Percentiles rank a stretch among this genome's conserved stretches.
Evolutionary conservation across 2,329 filamentous ascomycete species (phyloP).

Genomic region (Pseudohalonectria lignicola): DNA sequence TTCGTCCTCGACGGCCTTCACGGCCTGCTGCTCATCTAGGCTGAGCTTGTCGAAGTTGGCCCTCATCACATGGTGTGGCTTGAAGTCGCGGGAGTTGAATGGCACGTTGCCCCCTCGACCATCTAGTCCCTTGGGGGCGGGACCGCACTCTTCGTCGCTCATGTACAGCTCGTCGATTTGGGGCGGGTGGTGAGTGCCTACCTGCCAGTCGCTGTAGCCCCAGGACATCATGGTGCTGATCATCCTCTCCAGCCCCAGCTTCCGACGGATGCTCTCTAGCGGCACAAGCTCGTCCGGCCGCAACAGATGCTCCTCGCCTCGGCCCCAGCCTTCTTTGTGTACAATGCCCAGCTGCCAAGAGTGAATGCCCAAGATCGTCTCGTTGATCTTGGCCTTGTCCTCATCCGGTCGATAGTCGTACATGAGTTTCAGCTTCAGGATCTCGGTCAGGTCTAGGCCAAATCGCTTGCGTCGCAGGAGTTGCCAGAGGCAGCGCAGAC

Average conservation of each 20-base stretch:
- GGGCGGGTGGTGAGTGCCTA: constrained; percentile 38
- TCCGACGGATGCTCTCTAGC: constrained; percentile 40
- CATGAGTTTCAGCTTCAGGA: constrained; percentile 44
- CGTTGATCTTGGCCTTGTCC: constrained; percentile 7
- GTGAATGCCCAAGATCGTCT: constrained; percentile 38
- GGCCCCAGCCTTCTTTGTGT: constrained; percentile 47
- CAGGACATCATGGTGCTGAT: constrained; percentile 45
- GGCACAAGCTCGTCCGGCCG: constrained; percentile 49
- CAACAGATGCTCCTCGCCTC: constrained; percentile 30
- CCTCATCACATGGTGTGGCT: constrained; percentile 31
- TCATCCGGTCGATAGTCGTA: constrained; percentile 36
- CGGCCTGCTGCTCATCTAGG: constrained; percentile 21
- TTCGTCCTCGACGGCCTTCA: constrained; percentile 19
- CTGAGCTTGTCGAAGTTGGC: constrained; percentile 28
- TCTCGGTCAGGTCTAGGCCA: constrained; percentile 30
- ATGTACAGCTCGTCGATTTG: constrained; percentile 39
- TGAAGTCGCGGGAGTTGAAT: constrained; percentile 24
- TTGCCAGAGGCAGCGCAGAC: constrained; percentile 43
- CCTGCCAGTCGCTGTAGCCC: constrained; percentile 46
- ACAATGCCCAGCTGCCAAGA: constrained; percentile 37
- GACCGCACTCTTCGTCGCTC: constrained; percentile 30
- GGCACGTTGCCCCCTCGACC: constrained; percentile 21
- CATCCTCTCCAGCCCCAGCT: constrained; percentile 39
- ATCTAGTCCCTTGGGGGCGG: constrained; percentile 8
- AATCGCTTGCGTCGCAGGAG: constrained; percentile 47